Percentiles rank a stretch among this genome's conserved stretches.
These are phyloP conservation scores for Penicillium freii DNA, from an alignment of 2,329 filamentous ascomycete genomes.

Conservation along the genomic window DNA sequence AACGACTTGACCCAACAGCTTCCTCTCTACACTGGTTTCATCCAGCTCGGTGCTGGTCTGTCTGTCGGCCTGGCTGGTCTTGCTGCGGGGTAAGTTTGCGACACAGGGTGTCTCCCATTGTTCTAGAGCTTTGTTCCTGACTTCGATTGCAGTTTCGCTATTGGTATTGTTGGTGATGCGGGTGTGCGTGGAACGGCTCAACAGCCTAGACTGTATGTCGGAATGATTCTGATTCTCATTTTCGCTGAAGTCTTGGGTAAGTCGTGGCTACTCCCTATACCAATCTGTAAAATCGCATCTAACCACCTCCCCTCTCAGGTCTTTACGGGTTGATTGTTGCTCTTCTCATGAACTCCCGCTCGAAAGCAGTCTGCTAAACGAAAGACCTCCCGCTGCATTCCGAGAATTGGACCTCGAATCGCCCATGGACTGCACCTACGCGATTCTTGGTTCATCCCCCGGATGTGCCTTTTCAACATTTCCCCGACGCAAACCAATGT, in stretches of 20 bases:
- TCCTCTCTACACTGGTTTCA: constrained; percentile 77
- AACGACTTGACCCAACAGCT: constrained; percentile 71
- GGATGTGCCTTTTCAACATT: constrained; percentile 7
- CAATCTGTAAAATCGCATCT: constrained; percentile 26
- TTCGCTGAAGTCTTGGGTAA: constrained; percentile 97
- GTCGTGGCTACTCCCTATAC: constrained; percentile 36
- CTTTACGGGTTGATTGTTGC: constrained; percentile 98
- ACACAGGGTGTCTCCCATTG: not conserved
- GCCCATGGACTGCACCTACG: constrained; percentile 8
- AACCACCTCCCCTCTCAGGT: constrained; percentile 55
- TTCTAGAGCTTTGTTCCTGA: constrained; percentile 12
- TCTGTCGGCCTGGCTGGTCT: constrained; percentile 79
- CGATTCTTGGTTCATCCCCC: constrained; percentile 7
- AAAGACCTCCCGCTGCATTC: constrained; percentile 11
- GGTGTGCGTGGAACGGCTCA: constrained; percentile 54
- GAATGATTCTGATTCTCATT: constrained; percentile 99
- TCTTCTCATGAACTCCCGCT: constrained; percentile 99
- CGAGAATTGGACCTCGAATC: constrained; percentile 12
- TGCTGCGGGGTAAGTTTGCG: constrained; percentile 60
- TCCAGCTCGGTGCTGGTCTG: constrained; percentile 80
- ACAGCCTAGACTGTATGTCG: constrained; percentile 72
- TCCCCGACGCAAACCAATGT: constrained; percentile 5
- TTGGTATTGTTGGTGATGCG: constrained; percentile 71
- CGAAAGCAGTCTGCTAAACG: constrained; percentile 61
- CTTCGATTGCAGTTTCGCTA: constrained; percentile 61